phyloP scores from a whole-genome alignment of 352 stramenopile species.

The Phytophthora europaea region DNA sequence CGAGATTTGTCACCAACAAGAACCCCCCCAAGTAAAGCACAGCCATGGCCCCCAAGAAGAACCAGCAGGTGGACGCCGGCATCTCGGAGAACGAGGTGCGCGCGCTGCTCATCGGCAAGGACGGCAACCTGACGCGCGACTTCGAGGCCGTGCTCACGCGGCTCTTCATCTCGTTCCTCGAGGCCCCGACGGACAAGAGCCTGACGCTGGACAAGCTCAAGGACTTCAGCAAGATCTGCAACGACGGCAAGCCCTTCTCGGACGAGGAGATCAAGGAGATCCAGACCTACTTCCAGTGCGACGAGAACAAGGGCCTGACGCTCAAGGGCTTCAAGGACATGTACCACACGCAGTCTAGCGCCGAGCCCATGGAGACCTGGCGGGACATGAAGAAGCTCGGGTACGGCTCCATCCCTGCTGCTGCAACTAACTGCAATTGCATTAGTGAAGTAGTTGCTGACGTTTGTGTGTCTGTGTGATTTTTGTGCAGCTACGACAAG shows the following conservation, averaged over 20 bases:
- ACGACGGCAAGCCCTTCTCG: slow-evolving; percentile 90
- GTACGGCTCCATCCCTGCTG: slow-evolving; percentile 42
- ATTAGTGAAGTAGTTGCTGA: slow-evolving; percentile 6
- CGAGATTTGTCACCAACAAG: slow-evolving; percentile 38
- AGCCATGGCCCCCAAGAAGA: slow-evolving; percentile 70
- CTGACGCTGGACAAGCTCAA: slow-evolving; percentile 89
- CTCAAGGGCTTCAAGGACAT: slow-evolving; percentile 93
- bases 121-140: slow-evolving; percentile 85
- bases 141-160: slow-evolving; percentile 89
- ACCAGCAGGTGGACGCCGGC: slow-evolving; percentile 55
- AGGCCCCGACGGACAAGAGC: slow-evolving; percentile 81
- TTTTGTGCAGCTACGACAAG: slow-evolving; percentile 63
- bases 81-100: slow-evolving; percentile 88
- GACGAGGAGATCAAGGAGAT: slow-evolving; percentile 93
- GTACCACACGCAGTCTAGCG: slow-evolving; percentile 93
- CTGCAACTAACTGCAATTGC: background rate
- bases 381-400: slow-evolving; percentile 91
- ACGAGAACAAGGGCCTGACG: slow-evolving; percentile 92
- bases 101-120: slow-evolving; percentile 84
- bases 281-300: slow-evolving; percentile 93
- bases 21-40: background rate
- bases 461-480: slow-evolving; percentile 5
- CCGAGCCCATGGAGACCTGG: slow-evolving; percentile 91
- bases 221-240: slow-evolving; percentile 92
- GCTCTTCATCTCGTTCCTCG: slow-evolving; percentile 89